Evolutionary conservation across 495 filamentous ascomycete species (phyloP).

Genomic region (Penicillium ochrochloron): DNA sequence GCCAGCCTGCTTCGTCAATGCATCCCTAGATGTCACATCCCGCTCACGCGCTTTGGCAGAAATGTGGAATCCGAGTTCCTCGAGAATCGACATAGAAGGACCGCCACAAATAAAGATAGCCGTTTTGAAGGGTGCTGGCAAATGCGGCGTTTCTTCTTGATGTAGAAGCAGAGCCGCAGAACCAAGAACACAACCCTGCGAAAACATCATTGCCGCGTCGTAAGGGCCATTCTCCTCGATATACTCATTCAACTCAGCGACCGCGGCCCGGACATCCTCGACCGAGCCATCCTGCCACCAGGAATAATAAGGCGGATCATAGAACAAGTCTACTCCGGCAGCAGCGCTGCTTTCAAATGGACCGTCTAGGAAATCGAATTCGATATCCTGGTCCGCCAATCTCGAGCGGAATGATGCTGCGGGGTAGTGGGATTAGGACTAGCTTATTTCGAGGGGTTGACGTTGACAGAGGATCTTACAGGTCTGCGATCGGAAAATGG

Average conservation of each 20-base stretch:
- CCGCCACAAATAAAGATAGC: constrained; percentile 66
- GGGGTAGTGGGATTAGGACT: constrained; percentile 29
- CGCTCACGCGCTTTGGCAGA: constrained; percentile 45
- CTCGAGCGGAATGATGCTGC: constrained; percentile 49
- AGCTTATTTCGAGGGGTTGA: not conserved
- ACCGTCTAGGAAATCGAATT: constrained; percentile 63
- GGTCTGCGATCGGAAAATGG: constrained; percentile 63
- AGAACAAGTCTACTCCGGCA: constrained; percentile 58
- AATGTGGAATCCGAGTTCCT: constrained; percentile 55
- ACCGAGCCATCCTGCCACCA: constrained; percentile 49
- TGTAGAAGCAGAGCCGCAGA: constrained; percentile 50
- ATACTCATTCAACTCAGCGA: constrained; percentile 51
- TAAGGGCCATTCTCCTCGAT: constrained; percentile 59
- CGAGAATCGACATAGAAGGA: constrained; percentile 51
- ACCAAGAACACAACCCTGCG: constrained; percentile 60
- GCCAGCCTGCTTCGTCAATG: constrained; percentile 33
- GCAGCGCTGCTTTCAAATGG: constrained; percentile 50
- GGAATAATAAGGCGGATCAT: constrained; percentile 52
- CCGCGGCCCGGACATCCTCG: constrained; percentile 42
- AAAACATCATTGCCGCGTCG: constrained; percentile 64
- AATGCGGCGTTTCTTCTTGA: constrained; percentile 35
- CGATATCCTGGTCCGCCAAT: constrained; percentile 39
- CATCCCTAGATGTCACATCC: constrained; percentile 35
- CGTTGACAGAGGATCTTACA: constrained; percentile 37
- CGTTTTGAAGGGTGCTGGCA: constrained; percentile 57